Conservation (phyloP, 2,329 filamentous ascomycete species). For the Aspergillus ochraceus region DNA sequence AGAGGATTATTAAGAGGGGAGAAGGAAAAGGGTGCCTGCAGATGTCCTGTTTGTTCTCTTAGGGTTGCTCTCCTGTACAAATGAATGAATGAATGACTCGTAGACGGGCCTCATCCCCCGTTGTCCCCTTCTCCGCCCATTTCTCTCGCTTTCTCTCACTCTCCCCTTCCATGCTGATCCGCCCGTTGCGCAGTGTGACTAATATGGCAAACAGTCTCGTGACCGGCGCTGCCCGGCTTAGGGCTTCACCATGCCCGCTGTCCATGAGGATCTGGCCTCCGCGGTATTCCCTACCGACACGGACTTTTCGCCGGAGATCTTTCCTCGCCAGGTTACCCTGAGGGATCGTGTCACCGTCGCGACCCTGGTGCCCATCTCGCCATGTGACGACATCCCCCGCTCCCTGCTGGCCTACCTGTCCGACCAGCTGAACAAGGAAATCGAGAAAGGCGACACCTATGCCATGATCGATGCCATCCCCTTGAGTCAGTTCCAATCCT, state of each 20-base stretch:
- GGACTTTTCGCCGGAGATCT: slow-evolving; percentile 66
- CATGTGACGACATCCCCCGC: slow-evolving; percentile 72
- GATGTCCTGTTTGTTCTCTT: slow-evolving; percentile 2
- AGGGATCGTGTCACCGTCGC: slow-evolving; percentile 81
- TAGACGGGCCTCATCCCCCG: slow-evolving; percentile 1
- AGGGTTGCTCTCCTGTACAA: neutral
- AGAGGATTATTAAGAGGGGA: slow-evolving; percentile 21
- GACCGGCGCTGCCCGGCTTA: slow-evolving; percentile 27
- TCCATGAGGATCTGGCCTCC: slow-evolving; percentile 35
- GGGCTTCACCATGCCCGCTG: slow-evolving; percentile 36
- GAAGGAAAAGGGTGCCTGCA: slow-evolving; percentile 3
- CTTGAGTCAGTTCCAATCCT: slow-evolving; percentile 71
- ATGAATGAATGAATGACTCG: neutral
- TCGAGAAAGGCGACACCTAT: slow-evolving; percentile 89
- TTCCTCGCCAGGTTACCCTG: slow-evolving; percentile 75
- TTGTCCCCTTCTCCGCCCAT: neutral
- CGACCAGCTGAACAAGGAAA: slow-evolving; percentile 84
- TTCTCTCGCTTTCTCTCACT: neutral
- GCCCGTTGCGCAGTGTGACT: slow-evolving; percentile 19
- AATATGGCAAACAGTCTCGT: slow-evolving; percentile 37
- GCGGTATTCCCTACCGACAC: slow-evolving; percentile 31
- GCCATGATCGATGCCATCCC: slow-evolving; percentile 79
- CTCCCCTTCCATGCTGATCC: too few species aligned
- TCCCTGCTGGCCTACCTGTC: slow-evolving; percentile 75
- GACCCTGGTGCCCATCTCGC: slow-evolving; percentile 78